Base-by-base conservation (phyloP, 2,329 filamentous ascomycete species). In the Cordyceps cicadae region DNA sequence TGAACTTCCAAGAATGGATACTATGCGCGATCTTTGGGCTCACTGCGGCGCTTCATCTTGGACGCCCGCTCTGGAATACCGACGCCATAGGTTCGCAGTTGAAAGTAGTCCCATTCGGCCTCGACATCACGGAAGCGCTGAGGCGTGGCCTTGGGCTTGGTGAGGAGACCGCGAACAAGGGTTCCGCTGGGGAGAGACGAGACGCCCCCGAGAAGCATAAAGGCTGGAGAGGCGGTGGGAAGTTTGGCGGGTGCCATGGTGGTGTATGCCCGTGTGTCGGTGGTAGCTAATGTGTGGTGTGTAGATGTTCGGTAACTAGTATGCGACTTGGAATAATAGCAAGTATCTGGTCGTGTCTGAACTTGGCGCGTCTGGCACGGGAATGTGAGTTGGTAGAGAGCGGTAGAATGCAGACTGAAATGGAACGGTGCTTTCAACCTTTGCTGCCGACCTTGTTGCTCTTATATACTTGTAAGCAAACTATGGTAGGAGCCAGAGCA, bases 141-240 rank as follows among this genome's bases (percentile, higher is more conserved):
- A 17, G 59, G 51, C 12, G 45, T 34, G n/a, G 59, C 17, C 34
- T 54, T 55, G 34, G 59, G 59, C 26, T 55, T 54, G 59, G 43
- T 49, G 34, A 63, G 54, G 54, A 61, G 59, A 5, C 61, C 64
- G 54, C 65, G 64, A 26, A 66, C 66, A 17, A 65, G 54, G 34
- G 65, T 58, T 37, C 64, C 66, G 32, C 65, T 62, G 15, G 66
- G 65, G 1, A 67, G 63, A 8, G 64, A 63, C 11, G 66, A 64
- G 3, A 67, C 64, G 54, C 65, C 66, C 11, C 65, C 64, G 34
- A 67, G 56, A 41, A 66, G 64, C 50, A 67, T 60, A n/a, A 64
- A 63, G 11, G 62, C 59, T 7, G 65, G 65, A 1, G 65, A 64
- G 4, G 63, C 62, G 15, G 63, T 43, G 17, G 64, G 55, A 24